phyloP scores from a whole-genome alignment of 352 stramenopile genomes.

The Phytophthora fragariaefolia region DNA sequence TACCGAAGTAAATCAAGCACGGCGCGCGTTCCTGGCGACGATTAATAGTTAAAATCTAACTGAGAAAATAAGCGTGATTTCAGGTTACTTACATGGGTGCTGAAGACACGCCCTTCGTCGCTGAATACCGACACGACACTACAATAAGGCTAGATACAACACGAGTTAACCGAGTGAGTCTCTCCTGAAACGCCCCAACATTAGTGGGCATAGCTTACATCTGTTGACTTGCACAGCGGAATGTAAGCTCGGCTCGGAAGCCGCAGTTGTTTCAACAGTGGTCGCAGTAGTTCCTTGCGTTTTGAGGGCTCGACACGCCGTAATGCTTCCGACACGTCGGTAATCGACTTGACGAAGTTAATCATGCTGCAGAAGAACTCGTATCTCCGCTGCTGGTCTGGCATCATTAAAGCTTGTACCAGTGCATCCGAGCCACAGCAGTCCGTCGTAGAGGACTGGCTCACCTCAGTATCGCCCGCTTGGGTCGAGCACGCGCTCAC shows the following conservation, averaged over 20 bases:
- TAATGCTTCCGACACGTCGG: conserved; percentile 77
- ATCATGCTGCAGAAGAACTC: conserved; percentile 87
- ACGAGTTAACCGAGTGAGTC: background rate
- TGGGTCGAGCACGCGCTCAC: conserved; percentile 31
- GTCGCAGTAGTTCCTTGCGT: conserved; percentile 60
- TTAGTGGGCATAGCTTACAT: conserved; percentile 39
- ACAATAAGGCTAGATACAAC: conserved; percentile 53
- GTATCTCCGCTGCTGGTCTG: conserved; percentile 55
- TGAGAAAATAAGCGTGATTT: background rate
- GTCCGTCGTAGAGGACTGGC: conserved; percentile 35
- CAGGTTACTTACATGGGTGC: conserved; percentile 58
- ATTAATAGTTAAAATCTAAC: background rate
- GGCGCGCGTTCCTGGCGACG: conserved; percentile 67
- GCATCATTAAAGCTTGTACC: conserved; percentile 39
- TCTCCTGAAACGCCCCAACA: background rate
- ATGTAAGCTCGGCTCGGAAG: conserved; percentile 74
- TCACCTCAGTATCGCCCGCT: conserved; percentile 39
- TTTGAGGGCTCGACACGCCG: conserved; percentile 70
- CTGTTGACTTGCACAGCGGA: conserved; percentile 82
- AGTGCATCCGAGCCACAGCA: conserved; percentile 33
- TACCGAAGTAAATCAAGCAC: conserved; percentile 78
- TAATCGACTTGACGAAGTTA: conserved; percentile 84
- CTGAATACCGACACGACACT: conserved; percentile 64
- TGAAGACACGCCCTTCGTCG: conserved; percentile 80
- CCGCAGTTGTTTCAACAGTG: conserved; percentile 56